Conservation (phyloP, 768 basidiomycete genomes). For the Leccinum disarticulatum region DNA sequence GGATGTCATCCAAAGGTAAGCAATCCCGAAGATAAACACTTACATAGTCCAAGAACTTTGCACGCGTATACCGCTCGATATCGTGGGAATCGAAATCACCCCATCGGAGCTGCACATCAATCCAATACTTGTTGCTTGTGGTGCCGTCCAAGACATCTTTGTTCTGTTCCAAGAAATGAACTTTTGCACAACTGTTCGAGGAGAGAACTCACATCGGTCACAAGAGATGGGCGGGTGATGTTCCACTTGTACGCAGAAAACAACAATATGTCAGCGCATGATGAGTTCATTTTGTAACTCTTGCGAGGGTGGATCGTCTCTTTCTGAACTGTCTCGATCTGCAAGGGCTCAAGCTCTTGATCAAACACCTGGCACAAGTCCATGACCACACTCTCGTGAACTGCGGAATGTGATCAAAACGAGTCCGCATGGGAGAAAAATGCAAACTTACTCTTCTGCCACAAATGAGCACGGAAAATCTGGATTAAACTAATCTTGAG, state of each 20-base stretch:
- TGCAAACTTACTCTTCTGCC: conserved; percentile 90
- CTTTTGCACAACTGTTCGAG: not conserved
- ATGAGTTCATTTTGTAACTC: conserved; percentile 99
- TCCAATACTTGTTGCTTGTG: conserved; percentile 98
- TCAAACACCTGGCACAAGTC: conserved; percentile 99
- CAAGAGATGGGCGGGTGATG: conserved; percentile 91
- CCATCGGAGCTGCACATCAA: conserved; percentile 94
- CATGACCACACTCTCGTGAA: conserved; percentile 92
- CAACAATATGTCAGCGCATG: conserved; percentile 96
- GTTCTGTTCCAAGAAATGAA: conserved; percentile 45
- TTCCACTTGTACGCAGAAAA: conserved; percentile 99
- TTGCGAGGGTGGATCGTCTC: conserved; percentile 99
- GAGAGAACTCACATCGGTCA: conserved; percentile 72
- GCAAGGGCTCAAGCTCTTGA: conserved; percentile 95
- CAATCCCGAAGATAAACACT: conserved; percentile 23
- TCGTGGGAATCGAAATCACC: conserved; percentile 99
- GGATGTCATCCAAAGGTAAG: conserved; percentile 7
- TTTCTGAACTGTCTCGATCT: conserved; percentile 99
- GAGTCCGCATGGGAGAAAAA: conserved; percentile 3
- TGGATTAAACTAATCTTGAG: conserved; percentile 99
- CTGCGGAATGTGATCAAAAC: conserved; percentile 36
- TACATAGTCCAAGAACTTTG: conserved; percentile 98
- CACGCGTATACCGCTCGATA: conserved; percentile 97
- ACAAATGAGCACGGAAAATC: conserved; percentile 99
- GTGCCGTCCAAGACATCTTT: conserved; percentile 98